A percentile compares a stretch with the other conserved stretches of the same genome.
Evolutionary conservation across 2,329 filamentous ascomycete genomes (phyloP).

Genomic region (Alternaria rosae): DNA sequence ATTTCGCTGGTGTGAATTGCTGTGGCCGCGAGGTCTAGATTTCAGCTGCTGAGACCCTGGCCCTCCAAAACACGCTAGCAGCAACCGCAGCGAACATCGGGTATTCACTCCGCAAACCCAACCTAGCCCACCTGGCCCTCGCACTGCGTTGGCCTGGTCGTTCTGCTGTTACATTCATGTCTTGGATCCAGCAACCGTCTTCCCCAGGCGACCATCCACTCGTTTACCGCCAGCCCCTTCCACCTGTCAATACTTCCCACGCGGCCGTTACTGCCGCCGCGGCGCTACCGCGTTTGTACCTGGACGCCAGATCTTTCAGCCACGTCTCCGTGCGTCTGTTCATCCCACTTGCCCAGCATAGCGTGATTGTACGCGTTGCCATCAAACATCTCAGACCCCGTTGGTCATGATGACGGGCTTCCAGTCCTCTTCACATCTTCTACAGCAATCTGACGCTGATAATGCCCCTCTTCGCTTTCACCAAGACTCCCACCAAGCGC

Average conservation of each 20-base stretch:
- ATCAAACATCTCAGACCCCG: slow-evolving; percentile 15
- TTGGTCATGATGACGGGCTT: slow-evolving; percentile 25
- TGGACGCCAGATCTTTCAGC: slow-evolving; percentile 34
- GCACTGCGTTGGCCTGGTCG: neutral
- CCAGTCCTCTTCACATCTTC: slow-evolving; percentile 16
- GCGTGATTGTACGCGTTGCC: slow-evolving; percentile 20
- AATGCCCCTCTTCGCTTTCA: slow-evolving; percentile 14
- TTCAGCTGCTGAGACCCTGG: slow-evolving; percentile 8
- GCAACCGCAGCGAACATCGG: slow-evolving; percentile 16
- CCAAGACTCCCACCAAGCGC: neutral
- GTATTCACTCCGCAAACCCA: slow-evolving; percentile 11
- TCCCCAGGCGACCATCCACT: slow-evolving; percentile 2
- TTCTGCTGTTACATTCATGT: neutral
- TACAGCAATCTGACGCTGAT: slow-evolving; percentile 21
- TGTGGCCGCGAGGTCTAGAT: slow-evolving; percentile 13
- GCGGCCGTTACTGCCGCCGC: slow-evolving; percentile 23
- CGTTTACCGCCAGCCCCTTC: slow-evolving; percentile 3
- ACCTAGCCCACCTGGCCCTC: slow-evolving; percentile 5
- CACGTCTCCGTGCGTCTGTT: slow-evolving; percentile 30
- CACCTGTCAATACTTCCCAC: slow-evolving; percentile 18
- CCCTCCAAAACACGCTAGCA: slow-evolving; percentile 6
- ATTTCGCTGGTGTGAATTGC: slow-evolving; percentile 4
- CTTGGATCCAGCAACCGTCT: neutral
- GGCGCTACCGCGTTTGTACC: slow-evolving; percentile 32
- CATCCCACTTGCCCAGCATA: slow-evolving; percentile 23